Percentiles rank a stretch among this genome's conserved stretches.
These are phyloP conservation scores for Persicaria maculosa DNA, from an alignment of 148 eudicot genomes.

Conservation along the genomic window DNA sequence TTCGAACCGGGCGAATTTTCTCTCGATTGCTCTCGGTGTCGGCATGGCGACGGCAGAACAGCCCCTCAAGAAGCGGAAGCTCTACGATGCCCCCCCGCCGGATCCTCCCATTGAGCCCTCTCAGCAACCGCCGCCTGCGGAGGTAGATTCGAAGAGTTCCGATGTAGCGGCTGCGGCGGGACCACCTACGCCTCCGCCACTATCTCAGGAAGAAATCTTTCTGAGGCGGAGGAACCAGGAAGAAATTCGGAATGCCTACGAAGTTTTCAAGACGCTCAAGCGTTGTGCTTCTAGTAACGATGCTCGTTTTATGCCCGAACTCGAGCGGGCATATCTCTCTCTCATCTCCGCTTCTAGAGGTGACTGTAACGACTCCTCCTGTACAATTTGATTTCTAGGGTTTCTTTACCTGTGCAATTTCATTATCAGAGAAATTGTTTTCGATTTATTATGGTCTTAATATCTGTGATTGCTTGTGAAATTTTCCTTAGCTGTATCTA, in stretches of 20 bases:
- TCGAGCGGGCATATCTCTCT: constrained; percentile 73
- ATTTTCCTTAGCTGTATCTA: not conserved
- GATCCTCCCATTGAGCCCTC: constrained; percentile 23
- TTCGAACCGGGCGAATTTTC: not conserved
- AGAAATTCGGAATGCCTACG: constrained; percentile 63
- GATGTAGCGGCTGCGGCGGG: constrained; percentile 18
- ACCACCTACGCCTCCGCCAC: constrained; percentile 29
- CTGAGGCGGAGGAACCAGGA: constrained; percentile 55
- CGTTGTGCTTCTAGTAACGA: constrained; percentile 39
- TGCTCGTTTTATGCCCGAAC: constrained; percentile 42
- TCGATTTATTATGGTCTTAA: not conserved
- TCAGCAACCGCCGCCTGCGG: constrained; percentile 31
- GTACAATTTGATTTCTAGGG: constrained; percentile 13
- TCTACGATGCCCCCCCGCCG: constrained; percentile 38
- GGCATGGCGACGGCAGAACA: constrained; percentile 57
- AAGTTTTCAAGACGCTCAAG: constrained; percentile 59
- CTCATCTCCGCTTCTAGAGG: constrained; percentile 83
- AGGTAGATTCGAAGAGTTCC: constrained; percentile 20
- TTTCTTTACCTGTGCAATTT: constrained; percentile 11
- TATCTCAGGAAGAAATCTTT: constrained; percentile 56
- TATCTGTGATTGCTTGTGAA: constrained; percentile 2
- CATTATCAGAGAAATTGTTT: not conserved
- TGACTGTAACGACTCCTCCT: constrained; percentile 14
- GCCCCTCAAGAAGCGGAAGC: constrained; percentile 81
- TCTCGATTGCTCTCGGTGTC: not conserved